Evolutionary conservation across 1,139 yeast genomes (phyloP), one percentile per base, ranked within the genome.

Genomic region (Hansenula lynferdii): DNA sequence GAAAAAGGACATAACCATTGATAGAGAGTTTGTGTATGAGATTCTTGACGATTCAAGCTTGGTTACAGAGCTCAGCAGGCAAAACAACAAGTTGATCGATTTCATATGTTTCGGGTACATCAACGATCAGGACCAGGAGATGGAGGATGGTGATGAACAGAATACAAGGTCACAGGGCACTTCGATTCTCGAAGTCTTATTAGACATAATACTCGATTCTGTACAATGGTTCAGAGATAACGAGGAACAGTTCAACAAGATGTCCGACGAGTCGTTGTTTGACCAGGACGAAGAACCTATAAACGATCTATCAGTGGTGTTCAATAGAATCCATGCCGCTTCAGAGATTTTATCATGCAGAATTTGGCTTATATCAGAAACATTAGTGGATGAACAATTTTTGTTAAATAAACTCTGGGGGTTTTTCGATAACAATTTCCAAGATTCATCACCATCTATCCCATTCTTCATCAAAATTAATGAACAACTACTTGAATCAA

Each of bases 341-440:
- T 83, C 96, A 0, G 98, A 92, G 56, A 83, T 92, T 21, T 70
- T 92, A 35, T 77, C 94, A 31, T 84, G 94, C n/a, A 97, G 92
- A 57, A 94, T 89, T 17, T 92, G 97, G 97, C 78, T 95, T 9
- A 70, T 92, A 24, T 85, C 95, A 6, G 97, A 94, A 56, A 80
- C 96, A 0, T 78, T 92, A 32, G 85, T 92, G 75, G 95, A 86
- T 54, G 77, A 82, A 40, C 70, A 77, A 2, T 62, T 65, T 4
- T 72, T 85, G 42, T 61, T 94, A 43, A 74, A 77, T 43, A 78
- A 75, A 51, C 68, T 94, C 38, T 92, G 98, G 98, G 64, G 76
- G n/a, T 70, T 90, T 29, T 69, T 92, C 39, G 57, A 73, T 72
- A 16, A 28, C 11, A 35, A 47, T 5, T 42, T 85, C 85, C 35